These are phyloP conservation scores for Chrysophaeum taylorii DNA, from an alignment of 352 stramenopile genomes.

Conservation along the genomic window DNA sequence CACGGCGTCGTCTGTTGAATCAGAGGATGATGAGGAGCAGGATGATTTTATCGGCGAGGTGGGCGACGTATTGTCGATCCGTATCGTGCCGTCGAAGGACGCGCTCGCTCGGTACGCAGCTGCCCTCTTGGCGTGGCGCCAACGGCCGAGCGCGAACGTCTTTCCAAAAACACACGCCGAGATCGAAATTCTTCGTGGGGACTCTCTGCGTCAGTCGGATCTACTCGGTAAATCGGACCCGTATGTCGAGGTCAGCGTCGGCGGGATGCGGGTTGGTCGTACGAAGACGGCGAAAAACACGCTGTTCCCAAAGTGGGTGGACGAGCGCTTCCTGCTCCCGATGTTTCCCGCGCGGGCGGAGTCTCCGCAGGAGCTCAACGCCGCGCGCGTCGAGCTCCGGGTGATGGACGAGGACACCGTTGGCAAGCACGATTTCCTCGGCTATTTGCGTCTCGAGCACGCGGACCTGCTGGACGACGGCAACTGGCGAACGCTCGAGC, in stretches of 20 bases:
- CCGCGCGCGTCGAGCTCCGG: slow-evolving; percentile 10
- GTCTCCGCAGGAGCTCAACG: background rate
- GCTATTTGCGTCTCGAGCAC: slow-evolving; percentile 7
- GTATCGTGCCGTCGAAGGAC: background rate
- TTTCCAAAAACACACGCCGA: background rate
- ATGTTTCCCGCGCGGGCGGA: background rate
- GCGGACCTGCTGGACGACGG: slow-evolving; percentile 14
- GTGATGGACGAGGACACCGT: slow-evolving; percentile 22
- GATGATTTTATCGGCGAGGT: too few relatives aligned
- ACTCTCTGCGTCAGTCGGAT: slow-evolving; percentile 14
- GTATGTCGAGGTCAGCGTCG: slow-evolving; percentile 12
- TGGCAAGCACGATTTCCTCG: slow-evolving; percentile 14
- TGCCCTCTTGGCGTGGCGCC: background rate
- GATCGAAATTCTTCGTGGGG: background rate
- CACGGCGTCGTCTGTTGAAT: too few relatives aligned
- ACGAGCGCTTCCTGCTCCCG: slow-evolving; percentile 5
- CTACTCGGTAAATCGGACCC: slow-evolving; percentile 21
- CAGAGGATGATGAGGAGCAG: too few relatives aligned
- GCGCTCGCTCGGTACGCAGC: background rate
- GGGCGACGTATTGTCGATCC: slow-evolving; percentile 10
- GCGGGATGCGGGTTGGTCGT: slow-evolving; percentile 10
- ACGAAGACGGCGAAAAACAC: slow-evolving; percentile 5
- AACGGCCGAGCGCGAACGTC: background rate
- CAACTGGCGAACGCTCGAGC: slow-evolving; percentile 18
- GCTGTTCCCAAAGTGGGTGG: slow-evolving; percentile 19